Conservation (phyloP, 1,284 basidiomycete genomes). For the Tremellales sp. region DNA sequence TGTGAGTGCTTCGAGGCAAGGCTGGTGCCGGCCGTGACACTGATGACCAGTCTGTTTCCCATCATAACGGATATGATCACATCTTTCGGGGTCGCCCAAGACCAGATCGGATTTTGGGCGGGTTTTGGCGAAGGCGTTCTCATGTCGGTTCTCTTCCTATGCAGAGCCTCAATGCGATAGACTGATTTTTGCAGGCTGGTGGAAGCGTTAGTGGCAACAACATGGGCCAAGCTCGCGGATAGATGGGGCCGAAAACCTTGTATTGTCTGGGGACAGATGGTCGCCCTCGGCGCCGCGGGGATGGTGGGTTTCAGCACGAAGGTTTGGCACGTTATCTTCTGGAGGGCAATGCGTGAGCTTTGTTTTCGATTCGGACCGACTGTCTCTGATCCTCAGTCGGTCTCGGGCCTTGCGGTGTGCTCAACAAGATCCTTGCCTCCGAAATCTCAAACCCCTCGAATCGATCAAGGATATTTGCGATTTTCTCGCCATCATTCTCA, state of each 20-base stretch:
- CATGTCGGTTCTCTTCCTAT: too few species aligned
- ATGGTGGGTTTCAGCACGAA: slow-evolving; percentile 20
- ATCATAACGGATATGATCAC: slow-evolving; percentile 29
- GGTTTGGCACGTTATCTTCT: slow-evolving; percentile 24
- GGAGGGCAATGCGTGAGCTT: slow-evolving; percentile 20
- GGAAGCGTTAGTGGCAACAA: slow-evolving; percentile 20
- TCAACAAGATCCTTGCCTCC: slow-evolving; percentile 14
- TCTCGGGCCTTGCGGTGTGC: slow-evolving; percentile 15
- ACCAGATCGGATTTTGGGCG: slow-evolving; percentile 25
- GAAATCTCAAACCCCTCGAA: slow-evolving; percentile 24
- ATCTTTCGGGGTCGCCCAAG: slow-evolving; percentile 14
- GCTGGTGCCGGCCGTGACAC: neutral
- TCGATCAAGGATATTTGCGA: slow-evolving; percentile 22
- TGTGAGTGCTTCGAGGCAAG: neutral
- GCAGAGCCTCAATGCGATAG: too few species aligned
- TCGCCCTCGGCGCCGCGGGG: slow-evolving; percentile 1
- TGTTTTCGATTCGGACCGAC: neutral
- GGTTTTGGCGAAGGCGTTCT: slow-evolving; percentile 25
- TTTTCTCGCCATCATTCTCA: slow-evolving; percentile 21
- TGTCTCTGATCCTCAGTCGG: slow-evolving; percentile 15
- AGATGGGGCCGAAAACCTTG: slow-evolving; percentile 18
- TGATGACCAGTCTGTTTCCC: slow-evolving; percentile 19
- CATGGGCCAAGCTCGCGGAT: slow-evolving; percentile 25
- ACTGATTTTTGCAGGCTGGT: too few species aligned
- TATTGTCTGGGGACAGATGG: slow-evolving; percentile 17